These are phyloP conservation scores for Termitomyces sp. DNA, from an alignment of 768 basidiomycete species.

Conservation along the genomic window DNA sequence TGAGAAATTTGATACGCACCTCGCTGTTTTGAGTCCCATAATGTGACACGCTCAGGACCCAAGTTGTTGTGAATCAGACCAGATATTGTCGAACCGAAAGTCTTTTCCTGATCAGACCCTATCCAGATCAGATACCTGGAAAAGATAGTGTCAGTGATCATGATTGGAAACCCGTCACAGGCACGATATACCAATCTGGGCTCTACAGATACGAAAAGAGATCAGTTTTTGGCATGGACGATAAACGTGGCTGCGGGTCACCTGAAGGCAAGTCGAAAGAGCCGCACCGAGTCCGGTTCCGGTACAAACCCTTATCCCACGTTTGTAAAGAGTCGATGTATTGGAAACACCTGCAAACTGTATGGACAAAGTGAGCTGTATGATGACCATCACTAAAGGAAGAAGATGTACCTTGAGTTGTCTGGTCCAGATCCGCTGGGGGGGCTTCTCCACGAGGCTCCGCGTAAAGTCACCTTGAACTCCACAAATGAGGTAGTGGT, in stretches of 20 bases:
- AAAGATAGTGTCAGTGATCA: conserved; percentile 5
- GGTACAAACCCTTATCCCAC: conserved; percentile 81
- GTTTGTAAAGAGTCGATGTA: conserved; percentile 68
- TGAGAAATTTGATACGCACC: conserved; percentile 26
- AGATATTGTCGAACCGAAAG: conserved; percentile 76
- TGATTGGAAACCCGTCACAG: neutral
- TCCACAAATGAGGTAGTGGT: conserved; percentile 81
- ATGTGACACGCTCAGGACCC: conserved; percentile 60
- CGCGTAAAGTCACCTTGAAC: conserved; percentile 83
- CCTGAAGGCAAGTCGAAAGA: conserved; percentile 78
- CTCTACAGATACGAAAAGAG: conserved; percentile 24
- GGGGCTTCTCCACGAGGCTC: conserved; percentile 66
- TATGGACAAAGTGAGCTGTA: neutral
- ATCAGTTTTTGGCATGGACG: conserved; percentile 4
- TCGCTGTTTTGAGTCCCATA: conserved; percentile 76
- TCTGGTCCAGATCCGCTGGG: conserved; percentile 70
- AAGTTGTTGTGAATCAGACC: conserved; percentile 64
- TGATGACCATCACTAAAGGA: neutral
- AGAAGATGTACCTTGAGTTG: conserved; percentile 59
- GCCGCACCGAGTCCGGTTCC: conserved; percentile 82
- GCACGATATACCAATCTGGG: conserved; percentile 36
- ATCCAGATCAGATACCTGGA: conserved; percentile 80
- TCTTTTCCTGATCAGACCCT: conserved; percentile 80
- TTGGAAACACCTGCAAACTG: conserved; percentile 81
- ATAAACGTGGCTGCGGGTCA: conserved; percentile 22